Conservation (phyloP, 306 rosid genomes). For the Pterocarpus santalinus region DNA sequence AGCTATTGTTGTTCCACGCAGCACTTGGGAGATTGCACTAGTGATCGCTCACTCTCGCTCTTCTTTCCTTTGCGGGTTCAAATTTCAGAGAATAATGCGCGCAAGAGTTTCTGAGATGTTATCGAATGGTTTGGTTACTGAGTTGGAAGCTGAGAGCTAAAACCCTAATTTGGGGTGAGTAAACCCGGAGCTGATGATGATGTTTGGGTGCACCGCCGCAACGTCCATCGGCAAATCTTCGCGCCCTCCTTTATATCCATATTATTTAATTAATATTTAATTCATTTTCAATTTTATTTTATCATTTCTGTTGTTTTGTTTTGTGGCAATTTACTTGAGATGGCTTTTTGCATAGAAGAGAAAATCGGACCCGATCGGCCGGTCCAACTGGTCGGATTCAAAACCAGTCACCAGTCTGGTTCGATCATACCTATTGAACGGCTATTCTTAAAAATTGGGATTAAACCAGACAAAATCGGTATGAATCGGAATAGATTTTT, state of each 20-base stretch:
- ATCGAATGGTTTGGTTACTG: neutral
- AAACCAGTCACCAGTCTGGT: too few species aligned
- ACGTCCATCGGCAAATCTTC: slow-evolving; percentile 11
- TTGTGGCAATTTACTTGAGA: too few species aligned
- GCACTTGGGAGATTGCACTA: neutral
- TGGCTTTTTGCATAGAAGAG: too few species aligned
- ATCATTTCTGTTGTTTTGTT: too few species aligned
- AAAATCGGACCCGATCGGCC: too few species aligned
- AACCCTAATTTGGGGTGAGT: slow-evolving; percentile 44
- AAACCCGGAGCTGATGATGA: slow-evolving; percentile 24
- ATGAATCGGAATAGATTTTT: too few species aligned
- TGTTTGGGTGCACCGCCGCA: neutral
- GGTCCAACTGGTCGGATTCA: too few species aligned
- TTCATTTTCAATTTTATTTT: neutral
- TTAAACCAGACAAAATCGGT: too few species aligned
- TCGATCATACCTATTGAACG: too few species aligned
- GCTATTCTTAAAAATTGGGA: too few species aligned
- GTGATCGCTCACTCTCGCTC: neutral
- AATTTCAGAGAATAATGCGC: neutral
- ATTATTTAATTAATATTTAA: neutral
- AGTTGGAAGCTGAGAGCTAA: neutral
- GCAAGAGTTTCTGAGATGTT: neutral
- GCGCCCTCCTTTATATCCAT: slow-evolving; percentile 27
- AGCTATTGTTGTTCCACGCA: neutral
- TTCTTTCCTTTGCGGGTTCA: slow-evolving; percentile 1